Conservation (phyloP, 73 alveolate genomes). For the Paramecium octaurelia region DNA sequence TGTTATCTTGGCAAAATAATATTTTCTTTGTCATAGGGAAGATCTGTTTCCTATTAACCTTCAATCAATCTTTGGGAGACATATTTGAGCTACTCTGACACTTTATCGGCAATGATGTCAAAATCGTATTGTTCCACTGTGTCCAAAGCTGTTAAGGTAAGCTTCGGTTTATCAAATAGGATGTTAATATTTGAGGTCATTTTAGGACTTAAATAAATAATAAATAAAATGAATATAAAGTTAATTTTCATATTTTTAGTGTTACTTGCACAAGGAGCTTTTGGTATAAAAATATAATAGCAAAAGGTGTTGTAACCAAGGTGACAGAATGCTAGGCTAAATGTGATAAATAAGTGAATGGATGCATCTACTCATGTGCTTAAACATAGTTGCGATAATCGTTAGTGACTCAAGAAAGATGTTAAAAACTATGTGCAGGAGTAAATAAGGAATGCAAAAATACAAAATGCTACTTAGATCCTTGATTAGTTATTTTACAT, state of each 20-base stretch:
- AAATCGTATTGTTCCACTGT: neutral
- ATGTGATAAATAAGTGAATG: constrained; percentile 10
- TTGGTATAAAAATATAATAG: neutral
- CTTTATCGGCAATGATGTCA: neutral
- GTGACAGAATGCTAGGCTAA: neutral
- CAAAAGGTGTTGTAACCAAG: neutral
- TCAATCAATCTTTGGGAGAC: neutral
- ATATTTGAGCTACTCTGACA: neutral
- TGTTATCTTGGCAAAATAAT: constrained; percentile 7
- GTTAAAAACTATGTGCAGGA: constrained; percentile 16
- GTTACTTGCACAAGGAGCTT: neutral
- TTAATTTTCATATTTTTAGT: constrained; percentile 7
- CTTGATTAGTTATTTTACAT: constrained; percentile 5
- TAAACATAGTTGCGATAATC: neutral
- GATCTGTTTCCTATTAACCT: neutral
- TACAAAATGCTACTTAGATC: constrained; percentile 7
- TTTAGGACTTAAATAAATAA: constrained; percentile 2
- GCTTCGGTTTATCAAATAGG: constrained; percentile 14
- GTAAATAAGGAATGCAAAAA: constrained; percentile 16
- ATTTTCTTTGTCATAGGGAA: constrained; percentile 35
- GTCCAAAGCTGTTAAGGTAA: neutral
- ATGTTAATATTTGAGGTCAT: constrained; percentile 24
- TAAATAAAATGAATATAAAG: constrained; percentile 17
- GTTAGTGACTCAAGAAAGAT: neutral
- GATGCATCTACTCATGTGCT: constrained; percentile 22